A percentile compares a stretch with the other conserved stretches of the same genome.
phyloP scores from a whole-genome alignment of 768 basidiomycete species.

The Punctularia strigosozonata region DNA sequence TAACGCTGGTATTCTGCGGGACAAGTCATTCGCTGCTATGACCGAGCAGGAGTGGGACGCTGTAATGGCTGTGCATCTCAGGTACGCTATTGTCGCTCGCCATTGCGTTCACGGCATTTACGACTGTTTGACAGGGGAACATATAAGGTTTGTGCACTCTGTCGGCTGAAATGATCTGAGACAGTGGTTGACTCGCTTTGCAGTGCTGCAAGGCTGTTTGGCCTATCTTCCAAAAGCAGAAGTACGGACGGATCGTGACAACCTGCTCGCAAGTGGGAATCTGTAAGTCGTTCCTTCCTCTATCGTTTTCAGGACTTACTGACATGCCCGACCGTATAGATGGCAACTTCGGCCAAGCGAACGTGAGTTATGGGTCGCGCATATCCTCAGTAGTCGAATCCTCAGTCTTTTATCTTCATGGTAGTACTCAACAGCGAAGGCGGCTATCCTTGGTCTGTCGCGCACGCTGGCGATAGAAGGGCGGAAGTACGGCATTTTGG shows the following conservation, averaged over 20 bases:
- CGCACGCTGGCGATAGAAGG: slow-evolving; percentile 87
- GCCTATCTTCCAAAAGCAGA: slow-evolving; percentile 95
- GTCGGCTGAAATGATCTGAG: not conserved
- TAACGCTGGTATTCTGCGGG: slow-evolving; percentile 89
- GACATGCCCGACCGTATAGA: slow-evolving; percentile 30
- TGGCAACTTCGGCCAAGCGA: slow-evolving; percentile 93
- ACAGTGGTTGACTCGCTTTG: not conserved
- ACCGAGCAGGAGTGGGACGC: slow-evolving; percentile 90
- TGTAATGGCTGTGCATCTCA: slow-evolving; percentile 79
- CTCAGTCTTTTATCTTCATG: slow-evolving; percentile 3
- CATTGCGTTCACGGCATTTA: slow-evolving; percentile 2
- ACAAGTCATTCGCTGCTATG: slow-evolving; percentile 88
- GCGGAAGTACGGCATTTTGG: slow-evolving; percentile 79
- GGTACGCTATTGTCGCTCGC: slow-evolving; percentile 22
- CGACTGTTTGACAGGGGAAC: slow-evolving; percentile 42
- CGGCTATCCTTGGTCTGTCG: slow-evolving; percentile 85
- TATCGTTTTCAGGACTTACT: not conserved
- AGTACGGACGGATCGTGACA: slow-evolving; percentile 90
- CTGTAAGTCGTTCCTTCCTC: slow-evolving; percentile 39
- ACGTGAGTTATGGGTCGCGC: slow-evolving; percentile 29
- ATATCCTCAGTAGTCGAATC: not conserved
- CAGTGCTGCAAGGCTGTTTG: slow-evolving; percentile 91
- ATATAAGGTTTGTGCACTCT: slow-evolving; percentile 53
- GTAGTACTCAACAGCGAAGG: slow-evolving; percentile 87
- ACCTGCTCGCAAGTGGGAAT: slow-evolving; percentile 91